A percentile compares a stretch with the other conserved stretches of the same genome.
phyloP scores from a whole-genome alignment of 176 grass and related monocot species.

The Cenchrus purpureus region DNA sequence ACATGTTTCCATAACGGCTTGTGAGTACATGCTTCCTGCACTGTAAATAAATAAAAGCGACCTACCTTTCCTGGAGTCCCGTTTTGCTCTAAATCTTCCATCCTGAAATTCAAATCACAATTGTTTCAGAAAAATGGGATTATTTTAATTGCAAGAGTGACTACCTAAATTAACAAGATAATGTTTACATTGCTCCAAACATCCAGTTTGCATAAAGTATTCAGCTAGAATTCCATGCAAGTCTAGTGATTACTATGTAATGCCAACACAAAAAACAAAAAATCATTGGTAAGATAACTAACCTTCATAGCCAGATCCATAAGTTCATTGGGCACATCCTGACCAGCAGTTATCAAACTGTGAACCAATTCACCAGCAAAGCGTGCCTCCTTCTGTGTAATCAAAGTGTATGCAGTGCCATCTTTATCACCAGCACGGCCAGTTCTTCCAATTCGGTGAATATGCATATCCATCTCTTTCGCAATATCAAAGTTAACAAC shows the following conservation, averaged over 20 bases:
- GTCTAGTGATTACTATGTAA: conserved; percentile 5
- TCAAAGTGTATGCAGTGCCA: conserved; percentile 88
- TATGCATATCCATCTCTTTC: conserved; percentile 99
- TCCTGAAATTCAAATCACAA: conserved; percentile 69
- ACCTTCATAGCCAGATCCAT: conserved; percentile 99
- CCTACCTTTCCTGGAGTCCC: conserved; percentile 90
- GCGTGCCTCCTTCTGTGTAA: conserved; percentile 85
- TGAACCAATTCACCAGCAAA: conserved; percentile 96
- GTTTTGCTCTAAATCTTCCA: conserved; percentile 85
- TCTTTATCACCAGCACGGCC: conserved; percentile 99
- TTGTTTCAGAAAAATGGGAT: conserved; percentile 12
- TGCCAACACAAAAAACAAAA: background rate
- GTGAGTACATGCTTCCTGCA: conserved; percentile 8
- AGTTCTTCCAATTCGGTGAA: conserved; percentile 94
- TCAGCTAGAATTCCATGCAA: conserved; percentile 21
- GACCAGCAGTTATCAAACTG: conserved; percentile 88
- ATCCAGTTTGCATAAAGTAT: background rate
- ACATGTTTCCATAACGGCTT: background rate
- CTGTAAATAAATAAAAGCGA: conserved; percentile 29
- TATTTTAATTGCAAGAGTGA: conserved; percentile 5
- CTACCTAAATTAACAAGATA: background rate
- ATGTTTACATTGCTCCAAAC: background rate
- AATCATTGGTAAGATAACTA: conserved; percentile 36
- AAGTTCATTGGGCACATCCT: conserved; percentile 78
- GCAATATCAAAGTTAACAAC: conserved; percentile 98